Evolutionary conservation across 2,329 filamentous ascomycete genomes (phyloP).

Genomic region (Trichophyton rubrum): DNA sequence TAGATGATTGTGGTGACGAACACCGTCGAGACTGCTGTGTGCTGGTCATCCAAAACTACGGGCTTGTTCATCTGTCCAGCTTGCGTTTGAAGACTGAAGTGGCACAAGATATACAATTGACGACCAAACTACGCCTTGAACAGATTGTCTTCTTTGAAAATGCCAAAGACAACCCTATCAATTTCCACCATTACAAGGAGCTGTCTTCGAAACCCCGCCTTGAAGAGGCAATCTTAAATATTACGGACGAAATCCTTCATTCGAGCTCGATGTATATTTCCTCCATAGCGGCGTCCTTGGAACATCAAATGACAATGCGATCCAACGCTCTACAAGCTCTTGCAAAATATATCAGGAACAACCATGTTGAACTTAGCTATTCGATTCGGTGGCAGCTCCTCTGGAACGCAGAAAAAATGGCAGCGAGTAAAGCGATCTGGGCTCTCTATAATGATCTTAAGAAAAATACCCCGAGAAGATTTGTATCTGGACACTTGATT

Average conservation of each 20-base stretch:
- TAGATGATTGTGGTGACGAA: conserved; percentile 34
- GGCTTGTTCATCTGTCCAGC: conserved; percentile 41
- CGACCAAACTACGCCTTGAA: conserved; percentile 78
- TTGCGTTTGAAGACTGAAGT: background rate
- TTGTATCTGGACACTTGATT: conserved; percentile 59
- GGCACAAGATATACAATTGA: conserved; percentile 39
- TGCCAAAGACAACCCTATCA: conserved; percentile 72
- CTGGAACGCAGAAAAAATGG: conserved; percentile 83
- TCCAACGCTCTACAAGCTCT: conserved; percentile 63
- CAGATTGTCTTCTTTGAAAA: conserved; percentile 89
- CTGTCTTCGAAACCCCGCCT: conserved; percentile 60
- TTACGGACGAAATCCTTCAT: conserved; percentile 70
- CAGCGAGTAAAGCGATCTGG: conserved; percentile 69
- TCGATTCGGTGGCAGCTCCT: conserved; percentile 65
- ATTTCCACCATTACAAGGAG: conserved; percentile 58
- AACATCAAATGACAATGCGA: conserved; percentile 65
- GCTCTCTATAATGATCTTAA: conserved; percentile 58
- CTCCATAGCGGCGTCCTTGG: conserved; percentile 59
- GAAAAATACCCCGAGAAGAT: conserved; percentile 46
- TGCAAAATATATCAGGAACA: conserved; percentile 55
- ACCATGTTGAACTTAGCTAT: conserved; percentile 51
- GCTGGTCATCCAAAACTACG: conserved; percentile 46
- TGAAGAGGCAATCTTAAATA: conserved; percentile 59
- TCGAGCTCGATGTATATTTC: conserved; percentile 66
- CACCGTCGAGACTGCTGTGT: conserved; percentile 33